Conservation (phyloP, 441 rosid species). For the Populus hybrid region DNA sequence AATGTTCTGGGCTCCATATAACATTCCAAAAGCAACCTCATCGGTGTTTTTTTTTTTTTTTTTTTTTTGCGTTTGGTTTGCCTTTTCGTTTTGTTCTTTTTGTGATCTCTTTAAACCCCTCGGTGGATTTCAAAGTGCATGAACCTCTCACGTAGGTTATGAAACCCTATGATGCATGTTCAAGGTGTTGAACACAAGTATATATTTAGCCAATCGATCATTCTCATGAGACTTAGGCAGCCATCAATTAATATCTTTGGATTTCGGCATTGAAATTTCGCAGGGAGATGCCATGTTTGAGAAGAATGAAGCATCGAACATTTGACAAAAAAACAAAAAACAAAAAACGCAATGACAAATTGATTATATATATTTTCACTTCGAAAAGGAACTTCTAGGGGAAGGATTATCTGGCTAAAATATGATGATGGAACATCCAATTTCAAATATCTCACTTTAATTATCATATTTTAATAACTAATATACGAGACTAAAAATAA, state of each 20-base stretch:
- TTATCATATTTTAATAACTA: neutral
- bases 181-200: neutral
- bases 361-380: neutral
- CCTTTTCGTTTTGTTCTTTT: slow-evolving; percentile 14
- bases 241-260: neutral
- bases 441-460: neutral
- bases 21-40: neutral
- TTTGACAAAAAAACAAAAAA: too few species aligned
- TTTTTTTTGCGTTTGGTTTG: slow-evolving; percentile 12
- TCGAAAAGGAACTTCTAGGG: neutral
- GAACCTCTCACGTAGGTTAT: slow-evolving; percentile 8
- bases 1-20: neutral
- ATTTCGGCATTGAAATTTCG: neutral
- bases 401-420: neutral
- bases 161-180: neutral
- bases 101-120: neutral
- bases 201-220: neutral
- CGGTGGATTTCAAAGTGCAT: slow-evolving; percentile 3
- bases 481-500: neutral
- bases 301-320: neutral
- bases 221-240: neutral
- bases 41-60: too few species aligned
- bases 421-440: neutral
- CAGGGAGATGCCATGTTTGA: neutral
- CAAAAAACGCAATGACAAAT: neutral